Evolutionary conservation across 352 stramenopile genomes (phyloP).

Genomic region (Phytopythium vexans): DNA sequence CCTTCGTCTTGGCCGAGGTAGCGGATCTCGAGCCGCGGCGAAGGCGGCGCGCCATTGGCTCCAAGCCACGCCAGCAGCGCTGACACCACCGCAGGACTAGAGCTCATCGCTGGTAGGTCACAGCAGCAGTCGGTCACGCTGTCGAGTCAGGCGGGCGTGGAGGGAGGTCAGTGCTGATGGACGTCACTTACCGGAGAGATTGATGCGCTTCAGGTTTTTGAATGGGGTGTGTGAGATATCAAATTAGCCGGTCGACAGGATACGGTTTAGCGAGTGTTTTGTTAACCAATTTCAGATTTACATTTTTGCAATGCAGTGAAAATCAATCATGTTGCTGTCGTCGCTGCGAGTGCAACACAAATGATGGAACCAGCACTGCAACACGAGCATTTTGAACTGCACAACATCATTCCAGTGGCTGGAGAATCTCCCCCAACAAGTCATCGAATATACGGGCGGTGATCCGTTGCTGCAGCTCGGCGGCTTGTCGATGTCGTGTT

Average conservation of each 20-base stretch:
- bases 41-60: slow-evolving; percentile 14
- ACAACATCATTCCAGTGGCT: neutral
- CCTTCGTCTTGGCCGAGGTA: slow-evolving; percentile 41
- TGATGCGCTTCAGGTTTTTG: too few species aligned
- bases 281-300: slow-evolving; percentile 4
- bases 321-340: too few species aligned
- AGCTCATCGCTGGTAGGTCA: slow-evolving; percentile 14
- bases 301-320: slow-evolving; percentile 5
- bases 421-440: slow-evolving; percentile 12
- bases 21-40: slow-evolving; percentile 33
- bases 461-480: slow-evolving; percentile 31
- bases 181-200: too few species aligned
- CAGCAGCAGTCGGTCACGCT: too few species aligned
- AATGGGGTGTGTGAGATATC: too few species aligned
- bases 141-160: too few species aligned
- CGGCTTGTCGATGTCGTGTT: slow-evolving; percentile 19
- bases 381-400: too few species aligned
- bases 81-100: slow-evolving; percentile 14
- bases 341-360: too few species aligned
- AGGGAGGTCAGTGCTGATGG: too few species aligned
- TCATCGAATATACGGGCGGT: slow-evolving; percentile 31
- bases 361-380: too few species aligned
- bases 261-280: too few species aligned
- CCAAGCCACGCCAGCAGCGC: slow-evolving; percentile 37
- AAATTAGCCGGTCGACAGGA: too few species aligned